These are phyloP conservation scores for Monilinia polystroma DNA, from an alignment of 2,329 filamentous ascomycete species.

Conservation along the genomic window DNA sequence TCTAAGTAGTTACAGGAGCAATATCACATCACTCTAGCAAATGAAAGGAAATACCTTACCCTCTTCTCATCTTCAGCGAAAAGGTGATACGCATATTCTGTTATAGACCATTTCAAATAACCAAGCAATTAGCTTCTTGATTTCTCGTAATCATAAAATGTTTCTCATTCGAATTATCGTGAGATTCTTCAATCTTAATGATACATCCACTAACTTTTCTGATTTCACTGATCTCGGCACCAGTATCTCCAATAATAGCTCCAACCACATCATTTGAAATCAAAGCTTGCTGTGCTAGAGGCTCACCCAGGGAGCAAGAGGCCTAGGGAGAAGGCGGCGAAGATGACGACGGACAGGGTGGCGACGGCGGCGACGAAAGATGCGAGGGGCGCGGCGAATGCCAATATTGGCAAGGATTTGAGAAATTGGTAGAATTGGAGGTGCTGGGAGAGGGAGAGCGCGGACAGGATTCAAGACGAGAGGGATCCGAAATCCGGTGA, in stretches of 20 bases:
- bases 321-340: not conserved
- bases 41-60: too few relatives aligned
- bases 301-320: not conserved
- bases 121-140: not conserved
- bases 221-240: conserved; percentile 99
- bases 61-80: too few relatives aligned
- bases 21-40: too few relatives aligned
- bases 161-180: conserved; percentile 98
- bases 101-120: not conserved
- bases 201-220: conserved; percentile 95
- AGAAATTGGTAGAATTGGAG: not conserved
- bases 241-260: conserved; percentile 52
- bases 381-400: not conserved
- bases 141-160: conserved; percentile 98
- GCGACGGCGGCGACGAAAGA: not conserved
- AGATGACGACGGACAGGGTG: not conserved
- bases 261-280: conserved; percentile 99
- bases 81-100: not conserved
- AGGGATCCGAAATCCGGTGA: not conserved
- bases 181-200: conserved; percentile 99
- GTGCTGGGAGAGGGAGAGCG: not conserved
- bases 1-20: too few relatives aligned
- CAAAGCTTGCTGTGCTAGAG: conserved; percentile 70
- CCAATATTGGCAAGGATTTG: not conserved
- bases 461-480: not conserved